Base-by-base conservation (phyloP, 805 yeast genomes). In the Starmerella davenportii region DNA sequence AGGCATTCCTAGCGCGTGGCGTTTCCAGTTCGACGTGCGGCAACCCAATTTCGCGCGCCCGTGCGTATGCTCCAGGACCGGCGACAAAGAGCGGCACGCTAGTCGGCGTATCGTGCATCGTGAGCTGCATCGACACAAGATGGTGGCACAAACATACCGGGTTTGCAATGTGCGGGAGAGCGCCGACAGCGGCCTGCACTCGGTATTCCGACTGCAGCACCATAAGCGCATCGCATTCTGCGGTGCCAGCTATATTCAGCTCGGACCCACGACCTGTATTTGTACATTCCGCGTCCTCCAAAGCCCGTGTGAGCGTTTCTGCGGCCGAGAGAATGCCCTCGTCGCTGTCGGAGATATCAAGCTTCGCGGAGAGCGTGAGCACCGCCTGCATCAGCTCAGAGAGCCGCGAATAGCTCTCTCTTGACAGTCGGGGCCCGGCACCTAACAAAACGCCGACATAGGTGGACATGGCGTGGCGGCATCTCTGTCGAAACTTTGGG, bases 211-310 rank as follows among this genome's bases (percentile, higher is more conserved):
- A 13, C 8, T 32, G 30, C 2, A 30, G 36, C 43, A 59, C 51
- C 2, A 63, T 39, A 1, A 56, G 46, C n/a, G 68, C 67, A 46
- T 63, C 68, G 38, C 64, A 58, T 36, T 61, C 65, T 7, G 62
- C 57, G 3, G 37, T 35, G 2, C 63, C 64, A 9, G 38, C 38
- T 2, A 21, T 29, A 20, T 53, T 59, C 30, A 60, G 45, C 32
- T 61, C 60, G 13, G 65, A 58, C n/a, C 65, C 64, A 5, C 37
- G 34, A 3, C 66, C 68, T 2, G 64, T 59, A 42, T 63, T 63
- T 4, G 64, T 61, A 28, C 54, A 35, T 17, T 48, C 49, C 2
- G 55, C 48, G 34, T 56, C 52, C 37, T 63, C 68, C 9, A 63
- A 49, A 15, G 51, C 9, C 7, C 45, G 23, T n/a, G 35, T 30